Evolutionary conservation across 2,329 filamentous ascomycete species (phyloP).

Genomic region (Sporothrix humicola): DNA sequence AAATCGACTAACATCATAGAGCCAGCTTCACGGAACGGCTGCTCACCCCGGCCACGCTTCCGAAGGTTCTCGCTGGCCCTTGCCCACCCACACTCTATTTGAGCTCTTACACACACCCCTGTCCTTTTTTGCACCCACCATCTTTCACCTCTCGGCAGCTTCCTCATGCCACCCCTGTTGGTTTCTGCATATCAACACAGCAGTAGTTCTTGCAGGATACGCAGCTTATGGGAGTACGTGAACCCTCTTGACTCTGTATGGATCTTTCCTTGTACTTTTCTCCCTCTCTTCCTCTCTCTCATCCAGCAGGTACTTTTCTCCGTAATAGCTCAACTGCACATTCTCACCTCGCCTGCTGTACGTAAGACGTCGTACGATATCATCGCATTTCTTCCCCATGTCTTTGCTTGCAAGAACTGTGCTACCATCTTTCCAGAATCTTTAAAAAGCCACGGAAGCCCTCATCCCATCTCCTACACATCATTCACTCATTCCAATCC

Average conservation of each 20-base stretch:
- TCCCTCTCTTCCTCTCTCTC: neutral
- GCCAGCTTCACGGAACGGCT: no score
- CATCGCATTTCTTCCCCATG: neutral
- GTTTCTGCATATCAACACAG: neutral
- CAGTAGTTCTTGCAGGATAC: neutral
- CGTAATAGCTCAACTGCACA: neutral
- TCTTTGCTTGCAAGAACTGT: neutral
- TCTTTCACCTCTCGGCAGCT: neutral
- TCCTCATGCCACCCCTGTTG: neutral
- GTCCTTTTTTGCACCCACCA: neutral
- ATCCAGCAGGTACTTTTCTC: neutral
- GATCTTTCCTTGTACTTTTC: neutral
- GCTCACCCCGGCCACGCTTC: neutral
- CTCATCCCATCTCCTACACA: neutral
- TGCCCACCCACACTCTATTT: neutral
- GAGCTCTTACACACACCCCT: conserved; percentile 5
- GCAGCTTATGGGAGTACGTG: neutral
- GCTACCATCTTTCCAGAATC: neutral
- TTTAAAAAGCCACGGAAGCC: neutral
- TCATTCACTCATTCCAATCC: neutral
- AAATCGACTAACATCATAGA: no score
- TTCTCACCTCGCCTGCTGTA: neutral
- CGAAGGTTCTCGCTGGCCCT: neutral
- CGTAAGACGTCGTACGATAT: neutral
- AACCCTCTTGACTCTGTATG: conserved; percentile 3